phyloP scores from a whole-genome alignment of 495 filamentous ascomycete genomes.

The Immersiella caudata region DNA sequence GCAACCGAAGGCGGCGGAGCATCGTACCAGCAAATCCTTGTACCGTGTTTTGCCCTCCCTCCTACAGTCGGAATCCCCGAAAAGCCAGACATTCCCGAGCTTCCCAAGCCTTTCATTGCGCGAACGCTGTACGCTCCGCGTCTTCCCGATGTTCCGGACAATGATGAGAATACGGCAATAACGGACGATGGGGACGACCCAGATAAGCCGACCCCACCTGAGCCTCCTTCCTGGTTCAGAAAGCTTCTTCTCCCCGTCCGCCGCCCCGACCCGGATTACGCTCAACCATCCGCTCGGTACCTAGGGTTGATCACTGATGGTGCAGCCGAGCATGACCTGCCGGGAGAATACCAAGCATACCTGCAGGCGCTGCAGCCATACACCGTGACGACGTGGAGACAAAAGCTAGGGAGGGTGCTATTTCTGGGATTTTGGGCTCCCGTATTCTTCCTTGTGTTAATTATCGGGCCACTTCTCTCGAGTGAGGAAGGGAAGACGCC shows the following conservation, averaged over 20 bases:
- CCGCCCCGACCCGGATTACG: conserved; percentile 67
- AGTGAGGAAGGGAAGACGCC: conserved; percentile 69
- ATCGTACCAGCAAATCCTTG: conserved; percentile 78
- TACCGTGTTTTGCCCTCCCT: conserved; percentile 72
- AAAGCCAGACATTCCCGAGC: conserved; percentile 41
- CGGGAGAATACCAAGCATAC: conserved; percentile 71
- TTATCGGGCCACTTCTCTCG: conserved; percentile 46
- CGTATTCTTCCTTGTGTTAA: conserved; percentile 49
- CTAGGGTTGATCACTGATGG: conserved; percentile 75
- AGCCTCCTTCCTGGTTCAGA: conserved; percentile 34
- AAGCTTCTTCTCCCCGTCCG: conserved; percentile 40
- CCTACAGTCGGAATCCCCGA: conserved; percentile 45
- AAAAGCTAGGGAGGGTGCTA: conserved; percentile 64
- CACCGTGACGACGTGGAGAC: conserved; percentile 63
- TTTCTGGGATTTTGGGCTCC: conserved; percentile 41
- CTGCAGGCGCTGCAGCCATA: conserved; percentile 69
- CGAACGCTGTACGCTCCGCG: conserved; percentile 49
- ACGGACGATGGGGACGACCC: conserved; percentile 15
- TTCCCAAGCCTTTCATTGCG: conserved; percentile 49
- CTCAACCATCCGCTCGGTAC: conserved; percentile 84
- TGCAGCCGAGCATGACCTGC: conserved; percentile 75
- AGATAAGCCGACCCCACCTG: conserved; percentile 22
- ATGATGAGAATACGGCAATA: conserved; percentile 8
- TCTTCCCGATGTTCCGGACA: conserved; percentile 31
- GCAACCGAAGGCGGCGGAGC: conserved; percentile 86